These are phyloP conservation scores for Capronia americana DNA, from an alignment of 2,329 filamentous ascomycete species.

Conservation along the genomic window DNA sequence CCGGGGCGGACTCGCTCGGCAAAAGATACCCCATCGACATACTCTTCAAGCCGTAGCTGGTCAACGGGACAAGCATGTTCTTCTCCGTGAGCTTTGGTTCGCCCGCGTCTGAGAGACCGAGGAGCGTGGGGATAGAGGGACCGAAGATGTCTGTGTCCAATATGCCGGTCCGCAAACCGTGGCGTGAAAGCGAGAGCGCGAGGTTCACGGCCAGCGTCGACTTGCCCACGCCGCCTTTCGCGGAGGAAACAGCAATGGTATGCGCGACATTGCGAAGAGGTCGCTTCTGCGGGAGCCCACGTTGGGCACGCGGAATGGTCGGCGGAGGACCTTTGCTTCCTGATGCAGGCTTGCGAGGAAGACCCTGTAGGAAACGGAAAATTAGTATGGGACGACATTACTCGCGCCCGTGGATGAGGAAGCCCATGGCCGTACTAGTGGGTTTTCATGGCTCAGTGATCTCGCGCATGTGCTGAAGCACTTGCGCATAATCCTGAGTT, in stretches of 20 bases:
- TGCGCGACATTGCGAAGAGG: constrained; percentile 85
- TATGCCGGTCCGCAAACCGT: constrained; percentile 82
- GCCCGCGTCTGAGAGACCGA: constrained; percentile 67
- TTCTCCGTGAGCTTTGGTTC: constrained; percentile 35
- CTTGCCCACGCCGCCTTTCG: constrained; percentile 98
- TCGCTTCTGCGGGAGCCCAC: constrained; percentile 79
- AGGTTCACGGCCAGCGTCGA: constrained; percentile 91
- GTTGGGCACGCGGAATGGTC: constrained; percentile 74
- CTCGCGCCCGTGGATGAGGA: not conserved
- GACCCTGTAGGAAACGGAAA: constrained; percentile 64
- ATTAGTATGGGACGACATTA: not conserved
- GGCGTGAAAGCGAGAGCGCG: constrained; percentile 81
- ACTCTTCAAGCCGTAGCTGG: constrained; percentile 93
- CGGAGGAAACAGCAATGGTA: constrained; percentile 94
- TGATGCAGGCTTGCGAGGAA: constrained; percentile 65
- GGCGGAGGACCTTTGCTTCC: constrained; percentile 56
- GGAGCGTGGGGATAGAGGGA: constrained; percentile 87
- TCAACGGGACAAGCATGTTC: constrained; percentile 83
- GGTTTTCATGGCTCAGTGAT: constrained; percentile 75
- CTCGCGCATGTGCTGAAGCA: constrained; percentile 40
- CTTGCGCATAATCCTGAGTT: constrained; percentile 37
- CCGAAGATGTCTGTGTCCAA: constrained; percentile 97
- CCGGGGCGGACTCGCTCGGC: constrained; percentile 71
- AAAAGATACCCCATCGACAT: constrained; percentile 99
- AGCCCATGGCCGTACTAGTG: constrained; percentile 64